Percentiles rank a stretch among this genome's conserved stretches.
phyloP scores from a whole-genome alignment of 2,329 filamentous ascomycete species.

The Epichloe sibirici region DNA sequence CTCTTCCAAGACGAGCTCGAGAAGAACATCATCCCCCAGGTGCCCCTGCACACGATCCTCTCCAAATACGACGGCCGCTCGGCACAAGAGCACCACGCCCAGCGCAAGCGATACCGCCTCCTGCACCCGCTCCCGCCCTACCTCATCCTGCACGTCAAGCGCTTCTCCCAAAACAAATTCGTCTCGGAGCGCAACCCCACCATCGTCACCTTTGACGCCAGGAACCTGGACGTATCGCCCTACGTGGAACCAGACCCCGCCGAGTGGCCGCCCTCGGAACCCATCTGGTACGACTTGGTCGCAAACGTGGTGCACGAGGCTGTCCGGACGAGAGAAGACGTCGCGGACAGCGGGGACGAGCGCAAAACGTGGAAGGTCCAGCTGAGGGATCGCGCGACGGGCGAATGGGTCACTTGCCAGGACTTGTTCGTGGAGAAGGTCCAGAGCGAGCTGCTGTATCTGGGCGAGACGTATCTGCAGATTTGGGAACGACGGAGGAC shows the following conservation, averaged over 20 bases:
- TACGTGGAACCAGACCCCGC: constrained; percentile 81
- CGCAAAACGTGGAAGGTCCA: constrained; percentile 90
- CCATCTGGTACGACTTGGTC: constrained; percentile 89
- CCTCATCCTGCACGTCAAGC: constrained; percentile 89
- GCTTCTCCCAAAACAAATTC: constrained; percentile 94
- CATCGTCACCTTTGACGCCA: constrained; percentile 89
- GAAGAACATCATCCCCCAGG: constrained; percentile 91
- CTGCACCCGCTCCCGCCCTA: constrained; percentile 85
- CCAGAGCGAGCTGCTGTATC: constrained; percentile 78
- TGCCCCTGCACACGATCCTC: constrained; percentile 70
- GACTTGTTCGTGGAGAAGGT: constrained; percentile 88
- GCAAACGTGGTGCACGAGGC: constrained; percentile 89
- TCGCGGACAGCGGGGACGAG: constrained; percentile 81
- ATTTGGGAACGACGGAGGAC: constrained; percentile 77
- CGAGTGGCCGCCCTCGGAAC: constrained; percentile 59
- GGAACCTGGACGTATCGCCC: constrained; percentile 71
- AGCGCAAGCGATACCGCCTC: constrained; percentile 79
- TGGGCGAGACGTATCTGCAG: constrained; percentile 90
- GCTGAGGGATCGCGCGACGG: constrained; percentile 64
- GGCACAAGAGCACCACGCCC: constrained; percentile 78
- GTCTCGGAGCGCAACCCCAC: constrained; percentile 92
- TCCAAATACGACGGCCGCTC: constrained; percentile 85
- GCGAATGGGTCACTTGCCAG: constrained; percentile 88
- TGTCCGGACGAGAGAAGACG: constrained; percentile 65
- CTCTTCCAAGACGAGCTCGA: constrained; percentile 93